Evolutionary conservation across 495 filamentous ascomycete genomes (phyloP), one percentile per base, ranked within the genome.

Genomic region (Cercophora newfieldiana): DNA sequence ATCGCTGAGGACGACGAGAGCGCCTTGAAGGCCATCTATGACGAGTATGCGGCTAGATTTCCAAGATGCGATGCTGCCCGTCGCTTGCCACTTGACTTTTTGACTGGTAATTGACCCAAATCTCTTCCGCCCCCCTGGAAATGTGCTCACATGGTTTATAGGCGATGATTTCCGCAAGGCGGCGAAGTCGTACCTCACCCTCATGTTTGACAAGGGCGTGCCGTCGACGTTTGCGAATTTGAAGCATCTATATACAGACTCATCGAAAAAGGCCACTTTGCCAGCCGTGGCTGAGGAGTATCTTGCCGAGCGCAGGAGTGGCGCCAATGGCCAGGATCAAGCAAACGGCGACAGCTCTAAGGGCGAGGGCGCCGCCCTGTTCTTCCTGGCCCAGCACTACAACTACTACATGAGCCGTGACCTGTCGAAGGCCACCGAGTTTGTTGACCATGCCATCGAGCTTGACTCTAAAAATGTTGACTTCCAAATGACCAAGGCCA

Each of bases 321-420:
- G 77, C 37, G 69, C 80, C 4, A 80, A 80, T 10, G 72, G 67
- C 26, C 78, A 81, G 30, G 74, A 72, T 47, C 68, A 70, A 16
- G 62, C 73, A 1, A 88, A 88, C 63, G 85, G 82, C 48, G 82
- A 88, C 28, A 76, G 79, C 57, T 85, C 86, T 24, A 86, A 88
- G 59, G 94, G 94, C 71, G 81, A 89, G 58, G 82, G 90, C 7
- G 91, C 93, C 12, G 89, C 89, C 3, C 86, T 91, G 49, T 97
- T 95, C 73, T 99, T 96, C 82, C 87, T 99, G 59, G 92, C 92
- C 5, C 96, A 98, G 71, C 95, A 99, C 77, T 97, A 97, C 81
- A 93, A 97, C 77, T 97, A 96, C 72, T 83, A 91, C 75, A 83
- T 92, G 60, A 96, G 90, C 71, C 91, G 94, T 44, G 85, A 97